Percentiles rank a stretch among this genome's conserved stretches.
Evolutionary conservation across 208 protist genomes (phyloP).

Genomic region (Crithidia brevicula): DNA sequence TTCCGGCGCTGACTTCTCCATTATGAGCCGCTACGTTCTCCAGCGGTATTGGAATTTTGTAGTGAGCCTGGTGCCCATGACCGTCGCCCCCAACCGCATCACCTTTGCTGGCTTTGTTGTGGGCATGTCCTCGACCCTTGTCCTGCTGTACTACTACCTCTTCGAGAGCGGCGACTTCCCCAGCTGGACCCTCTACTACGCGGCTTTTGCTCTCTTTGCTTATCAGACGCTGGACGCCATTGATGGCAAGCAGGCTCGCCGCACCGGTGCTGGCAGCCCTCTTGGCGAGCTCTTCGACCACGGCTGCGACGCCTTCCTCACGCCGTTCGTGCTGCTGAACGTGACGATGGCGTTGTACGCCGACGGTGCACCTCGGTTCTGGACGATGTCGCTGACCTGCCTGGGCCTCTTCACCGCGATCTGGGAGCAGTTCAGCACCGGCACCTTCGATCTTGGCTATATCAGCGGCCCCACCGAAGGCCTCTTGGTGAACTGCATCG

Average conservation of each 20-base stretch:
- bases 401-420: slow-evolving; percentile 73
- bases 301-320: slow-evolving; percentile 93
- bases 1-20: slow-evolving; percentile 65
- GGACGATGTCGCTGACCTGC: slow-evolving; percentile 54
- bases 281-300: slow-evolving; percentile 97
- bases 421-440: slow-evolving; percentile 92
- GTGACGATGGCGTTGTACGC: slow-evolving; percentile 51
- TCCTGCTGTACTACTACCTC: slow-evolving; percentile 69
- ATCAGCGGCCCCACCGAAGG: slow-evolving; percentile 92
- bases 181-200: slow-evolving; percentile 87
- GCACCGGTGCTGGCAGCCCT: slow-evolving; percentile 89
- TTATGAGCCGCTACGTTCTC: slow-evolving; percentile 76
- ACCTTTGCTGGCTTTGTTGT: slow-evolving; percentile 86
- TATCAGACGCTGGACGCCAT: slow-evolving; percentile 96
- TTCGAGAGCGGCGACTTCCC: slow-evolving; percentile 69
- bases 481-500: slow-evolving; percentile 61
- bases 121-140: slow-evolving; percentile 64
- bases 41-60: slow-evolving; percentile 90
- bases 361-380: slow-evolving; percentile 47
- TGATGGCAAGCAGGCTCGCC: slow-evolving; percentile 96
- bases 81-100: slow-evolving; percentile 87
- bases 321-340: slow-evolving; percentile 77
- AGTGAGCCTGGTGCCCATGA: slow-evolving; percentile 85
- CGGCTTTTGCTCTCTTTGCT: slow-evolving; percentile 66
- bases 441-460: slow-evolving; percentile 90